A percentile compares a stretch with the other conserved stretches of the same genome.
These are phyloP conservation scores for Lactuca sativa DNA, from an alignment of 129 eudicot genomes.

Conservation along the genomic window DNA sequence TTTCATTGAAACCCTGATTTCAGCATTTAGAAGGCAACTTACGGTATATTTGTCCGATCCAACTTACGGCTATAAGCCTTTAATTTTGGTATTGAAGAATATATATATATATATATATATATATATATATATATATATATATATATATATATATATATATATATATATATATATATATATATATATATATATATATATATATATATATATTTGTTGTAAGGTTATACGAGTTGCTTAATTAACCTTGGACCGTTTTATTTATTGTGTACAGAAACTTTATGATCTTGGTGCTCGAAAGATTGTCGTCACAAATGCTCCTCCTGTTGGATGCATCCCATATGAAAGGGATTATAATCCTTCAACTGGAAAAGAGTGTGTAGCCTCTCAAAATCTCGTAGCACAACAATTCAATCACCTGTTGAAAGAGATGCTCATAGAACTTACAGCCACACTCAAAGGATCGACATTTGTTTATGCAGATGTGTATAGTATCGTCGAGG, in stretches of 20 bases:
- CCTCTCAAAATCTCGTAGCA: constrained; percentile 17
- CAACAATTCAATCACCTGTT: constrained; percentile 17
- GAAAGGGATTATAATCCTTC: constrained; percentile 22
- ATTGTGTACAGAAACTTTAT: constrained; percentile 19
- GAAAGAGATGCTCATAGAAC: constrained; percentile 8
- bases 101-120: too few species aligned
- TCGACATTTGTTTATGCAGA: constrained; percentile 21
- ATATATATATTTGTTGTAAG: not conserved
- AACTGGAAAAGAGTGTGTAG: constrained; percentile 8
- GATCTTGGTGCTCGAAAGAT: constrained; percentile 25
- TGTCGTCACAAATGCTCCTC: constrained; percentile 22
- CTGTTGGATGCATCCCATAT: constrained; percentile 28
- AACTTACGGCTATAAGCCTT: not conserved
- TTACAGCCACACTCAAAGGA: constrained; percentile 21
- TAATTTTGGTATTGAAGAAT: too few species aligned
- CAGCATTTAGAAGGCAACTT: constrained; percentile 28
- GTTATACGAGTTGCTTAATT: too few species aligned
- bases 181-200: too few species aligned
- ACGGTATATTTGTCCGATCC: constrained; percentile 16
- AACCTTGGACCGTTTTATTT: not conserved
- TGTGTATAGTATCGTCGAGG: constrained; percentile 13
- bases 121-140: too few species aligned
- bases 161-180: too few species aligned
- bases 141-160: too few species aligned
- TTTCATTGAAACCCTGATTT: constrained; percentile 53